Base-by-base conservation (phyloP, 169 alveolate genomes). In the Cryptosporidium meleagridis region DNA sequence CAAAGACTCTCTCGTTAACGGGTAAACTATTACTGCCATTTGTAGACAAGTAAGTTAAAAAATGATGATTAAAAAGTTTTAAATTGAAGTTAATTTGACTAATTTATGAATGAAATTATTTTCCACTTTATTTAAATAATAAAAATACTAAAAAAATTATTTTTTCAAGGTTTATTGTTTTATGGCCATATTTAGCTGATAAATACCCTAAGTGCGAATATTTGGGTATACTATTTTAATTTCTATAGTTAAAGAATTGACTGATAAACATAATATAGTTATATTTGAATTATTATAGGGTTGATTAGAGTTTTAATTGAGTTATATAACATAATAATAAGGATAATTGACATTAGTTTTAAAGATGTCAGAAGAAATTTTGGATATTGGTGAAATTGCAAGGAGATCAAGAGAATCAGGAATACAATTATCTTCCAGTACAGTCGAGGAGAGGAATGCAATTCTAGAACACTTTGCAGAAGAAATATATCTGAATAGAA, bases 11-110 rank as follows among this genome's bases (percentile, higher is more conserved):
- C 58, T 94, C 96, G 23, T 85, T 95, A 65, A 73, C 96, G 71
- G 97, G 97, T 9, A 93, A 93, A 89, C 85, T 95, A 41, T 91
- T 95, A 52, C 85, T 92, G 41, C 95, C 95, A 3, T 91, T 95
- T 48, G 87, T 92, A 53, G 93, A 95, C 87, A 86, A 91, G 94
- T 94, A 80, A 67, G 89, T 59, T 44, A 33, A 16, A 67, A 37
- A 4, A 37, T 39, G 6, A 69, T 18, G 14, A 39, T 18, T 37
- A 21, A 37, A 26, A 68, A 21, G 26, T 68, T 48, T 48, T 16
- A 48, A 48, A 48, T 48, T 55, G 5, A 21, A 26, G 35, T 10
- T n/a, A n/a, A 23, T 23, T 55, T 55, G 67, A 55, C 67, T 21
- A 55, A 16, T 23, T 26, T 9, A n/a, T 55, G 31, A 55, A 55